Evolutionary conservation across 2,329 filamentous ascomycete genomes (phyloP).

Genomic region (Venturia carpophila): DNA sequence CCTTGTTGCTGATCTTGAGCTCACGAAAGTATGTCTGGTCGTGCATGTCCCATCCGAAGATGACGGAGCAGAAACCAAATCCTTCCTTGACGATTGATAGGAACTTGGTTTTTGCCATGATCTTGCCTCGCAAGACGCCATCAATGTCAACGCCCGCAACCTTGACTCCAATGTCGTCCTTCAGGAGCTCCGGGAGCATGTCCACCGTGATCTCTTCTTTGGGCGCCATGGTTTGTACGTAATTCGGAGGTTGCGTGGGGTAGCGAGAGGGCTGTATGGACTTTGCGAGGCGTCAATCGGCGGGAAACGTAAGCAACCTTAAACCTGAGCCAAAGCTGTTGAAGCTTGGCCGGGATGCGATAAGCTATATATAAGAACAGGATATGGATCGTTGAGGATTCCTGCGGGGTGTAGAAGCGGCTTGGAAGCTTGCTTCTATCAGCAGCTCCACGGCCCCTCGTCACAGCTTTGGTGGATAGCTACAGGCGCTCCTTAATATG

Average conservation of each 20-base stretch:
- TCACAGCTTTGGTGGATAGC: neutral
- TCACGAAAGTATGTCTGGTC: conserved; percentile 83
- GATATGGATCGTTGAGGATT: neutral
- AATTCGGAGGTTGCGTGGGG: neutral
- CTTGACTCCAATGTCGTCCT: conserved; percentile 71
- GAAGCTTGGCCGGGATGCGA: neutral
- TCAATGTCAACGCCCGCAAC: conserved; percentile 83
- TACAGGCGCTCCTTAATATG: neutral
- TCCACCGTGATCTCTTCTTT: conserved; percentile 48
- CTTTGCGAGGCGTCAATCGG: neutral
- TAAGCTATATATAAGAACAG: conserved; percentile 3
- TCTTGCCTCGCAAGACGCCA: conserved; percentile 78
- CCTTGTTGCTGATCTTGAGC: conserved; percentile 78
- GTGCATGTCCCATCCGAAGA: conserved; percentile 98
- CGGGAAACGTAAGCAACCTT: no score
- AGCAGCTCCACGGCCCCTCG: neutral
- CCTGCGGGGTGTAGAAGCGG: neutral
- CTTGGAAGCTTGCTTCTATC: neutral
- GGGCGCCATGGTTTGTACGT: neutral
- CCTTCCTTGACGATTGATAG: conserved; percentile 70
- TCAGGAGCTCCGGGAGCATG: conserved; percentile 58
- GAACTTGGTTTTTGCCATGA: conserved; percentile 90
- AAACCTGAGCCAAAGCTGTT: conserved; percentile 11
- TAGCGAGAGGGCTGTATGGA: neutral
- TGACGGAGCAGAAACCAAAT: conserved; percentile 89